Evolutionary conservation across 257 asterid genomes (phyloP).

Genomic region (Catharanthus roseus): DNA sequence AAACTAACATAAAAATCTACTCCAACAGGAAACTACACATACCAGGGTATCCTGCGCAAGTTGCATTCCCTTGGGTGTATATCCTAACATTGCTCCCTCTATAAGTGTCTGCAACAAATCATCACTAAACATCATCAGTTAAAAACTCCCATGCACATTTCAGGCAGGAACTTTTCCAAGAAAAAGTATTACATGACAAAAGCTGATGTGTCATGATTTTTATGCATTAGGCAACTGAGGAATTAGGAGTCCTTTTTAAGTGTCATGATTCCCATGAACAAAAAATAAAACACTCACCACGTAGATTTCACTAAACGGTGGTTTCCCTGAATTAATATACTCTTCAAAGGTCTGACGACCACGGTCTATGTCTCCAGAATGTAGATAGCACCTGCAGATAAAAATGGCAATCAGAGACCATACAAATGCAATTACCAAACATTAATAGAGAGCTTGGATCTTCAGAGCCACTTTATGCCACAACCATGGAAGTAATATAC

Average conservation of each 20-base stretch:
- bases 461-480: not conserved
- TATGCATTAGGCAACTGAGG: not conserved
- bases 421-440: not conserved
- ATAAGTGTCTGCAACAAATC: slow-evolving; percentile 50
- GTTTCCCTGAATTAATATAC: slow-evolving; percentile 54
- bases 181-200: not conserved
- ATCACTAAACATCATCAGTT: not conserved
- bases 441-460: not conserved
- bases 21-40: slow-evolving; percentile 12
- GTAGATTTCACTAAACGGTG: slow-evolving; percentile 55
- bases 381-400: slow-evolving; percentile 66
- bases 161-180: too few relatives aligned
- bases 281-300: slow-evolving; percentile 42
- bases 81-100: slow-evolving; percentile 86
- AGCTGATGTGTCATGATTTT: not conserved
- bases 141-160: too few relatives aligned
- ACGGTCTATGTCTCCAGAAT: slow-evolving; percentile 68
- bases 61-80: slow-evolving; percentile 86
- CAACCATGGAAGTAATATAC: not conserved
- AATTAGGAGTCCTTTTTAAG: too few relatives aligned
- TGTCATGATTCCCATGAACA: too few relatives aligned
- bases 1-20: not conserved
- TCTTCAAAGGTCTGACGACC: slow-evolving; percentile 65
- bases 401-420: not conserved
- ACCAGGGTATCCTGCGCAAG: slow-evolving; percentile 86